phyloP scores from a whole-genome alignment of 2,329 filamentous ascomycete species.

The Fusarium hostae region DNA sequence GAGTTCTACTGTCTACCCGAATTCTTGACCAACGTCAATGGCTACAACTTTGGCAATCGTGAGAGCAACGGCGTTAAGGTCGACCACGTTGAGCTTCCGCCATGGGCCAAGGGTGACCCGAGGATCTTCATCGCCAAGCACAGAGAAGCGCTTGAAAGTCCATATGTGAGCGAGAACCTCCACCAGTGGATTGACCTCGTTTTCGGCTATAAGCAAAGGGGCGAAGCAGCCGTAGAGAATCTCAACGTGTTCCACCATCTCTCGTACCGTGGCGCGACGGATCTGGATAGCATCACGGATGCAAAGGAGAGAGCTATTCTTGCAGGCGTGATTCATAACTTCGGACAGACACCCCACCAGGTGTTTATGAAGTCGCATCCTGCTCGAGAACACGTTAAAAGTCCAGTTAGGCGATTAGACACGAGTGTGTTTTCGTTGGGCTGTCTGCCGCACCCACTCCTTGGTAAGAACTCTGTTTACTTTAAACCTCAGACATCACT shows the following conservation, averaged over 20 bases:
- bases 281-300: constrained; percentile 91
- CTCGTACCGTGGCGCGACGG: constrained; percentile 92
- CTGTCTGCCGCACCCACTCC: constrained; percentile 80
- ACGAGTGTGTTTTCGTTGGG: constrained; percentile 79
- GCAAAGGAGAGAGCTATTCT: constrained; percentile 87
- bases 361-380: constrained; percentile 87
- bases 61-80: constrained; percentile 84
- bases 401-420: constrained; percentile 78
- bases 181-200: constrained; percentile 97
- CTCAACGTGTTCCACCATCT: constrained; percentile 97
- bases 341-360: constrained; percentile 96
- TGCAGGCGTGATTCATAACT: constrained; percentile 97
- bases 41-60: constrained; percentile 89
- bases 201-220: constrained; percentile 93
- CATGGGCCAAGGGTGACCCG: constrained; percentile 96
- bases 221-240: constrained; percentile 89
- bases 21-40: constrained; percentile 92
- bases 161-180: constrained; percentile 87
- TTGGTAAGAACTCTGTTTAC: constrained; percentile 59
- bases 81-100: constrained; percentile 88
- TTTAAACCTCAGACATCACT: background rate
- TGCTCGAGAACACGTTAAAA: constrained; percentile 74
- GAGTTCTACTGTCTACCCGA: constrained; percentile 98
- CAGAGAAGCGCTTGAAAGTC: constrained; percentile 93
- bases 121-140: constrained; percentile 96